These are phyloP conservation scores for Aspergillus sclerotioniger DNA, from an alignment of 495 filamentous ascomycete genomes.

Conservation along the genomic window DNA sequence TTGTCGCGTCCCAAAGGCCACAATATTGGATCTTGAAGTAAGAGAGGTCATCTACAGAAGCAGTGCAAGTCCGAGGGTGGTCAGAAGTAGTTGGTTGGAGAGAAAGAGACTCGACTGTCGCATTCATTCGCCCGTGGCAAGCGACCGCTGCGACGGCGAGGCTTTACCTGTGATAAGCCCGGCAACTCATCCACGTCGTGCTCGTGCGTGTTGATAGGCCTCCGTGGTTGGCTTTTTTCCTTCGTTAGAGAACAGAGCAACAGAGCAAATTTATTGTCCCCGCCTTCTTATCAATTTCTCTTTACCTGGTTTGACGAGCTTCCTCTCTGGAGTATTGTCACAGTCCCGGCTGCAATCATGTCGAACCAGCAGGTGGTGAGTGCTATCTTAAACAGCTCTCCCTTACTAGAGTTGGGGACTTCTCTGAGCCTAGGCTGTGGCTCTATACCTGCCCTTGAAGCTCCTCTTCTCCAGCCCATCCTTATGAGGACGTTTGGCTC, in stretches of 20 bases:
- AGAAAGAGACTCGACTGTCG: constrained; percentile 18
- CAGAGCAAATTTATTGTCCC: constrained; percentile 2
- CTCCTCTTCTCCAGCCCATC: constrained; percentile 18
- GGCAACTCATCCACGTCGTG: constrained; percentile 3
- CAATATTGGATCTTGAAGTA: constrained; percentile 2
- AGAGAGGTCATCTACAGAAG: constrained; percentile 14
- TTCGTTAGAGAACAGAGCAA: constrained; percentile 6
- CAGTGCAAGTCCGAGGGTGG: constrained; percentile 9
- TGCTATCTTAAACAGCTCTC: constrained; percentile 30
- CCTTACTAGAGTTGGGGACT: constrained; percentile 12
- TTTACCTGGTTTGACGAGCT: constrained; percentile 4
- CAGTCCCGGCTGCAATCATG: constrained; percentile 38
- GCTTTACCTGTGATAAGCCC: constrained; percentile 16
- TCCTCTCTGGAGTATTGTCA: constrained; percentile 11
- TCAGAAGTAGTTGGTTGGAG: constrained; percentile 15
- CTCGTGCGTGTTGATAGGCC: constrained; percentile 9
- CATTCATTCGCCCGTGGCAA: constrained; percentile 24
- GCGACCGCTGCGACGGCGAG: constrained; percentile 20
- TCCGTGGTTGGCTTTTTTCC: background rate
- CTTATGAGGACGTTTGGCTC: constrained; percentile 28
- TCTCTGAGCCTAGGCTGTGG: background rate
- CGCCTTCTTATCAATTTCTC: background rate
- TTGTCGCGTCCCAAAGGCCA: background rate
- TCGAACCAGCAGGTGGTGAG: constrained; percentile 66
- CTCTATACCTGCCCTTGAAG: background rate